These are phyloP conservation scores for Podospora australis DNA, from an alignment of 495 filamentous ascomycete species.

Conservation along the genomic window DNA sequence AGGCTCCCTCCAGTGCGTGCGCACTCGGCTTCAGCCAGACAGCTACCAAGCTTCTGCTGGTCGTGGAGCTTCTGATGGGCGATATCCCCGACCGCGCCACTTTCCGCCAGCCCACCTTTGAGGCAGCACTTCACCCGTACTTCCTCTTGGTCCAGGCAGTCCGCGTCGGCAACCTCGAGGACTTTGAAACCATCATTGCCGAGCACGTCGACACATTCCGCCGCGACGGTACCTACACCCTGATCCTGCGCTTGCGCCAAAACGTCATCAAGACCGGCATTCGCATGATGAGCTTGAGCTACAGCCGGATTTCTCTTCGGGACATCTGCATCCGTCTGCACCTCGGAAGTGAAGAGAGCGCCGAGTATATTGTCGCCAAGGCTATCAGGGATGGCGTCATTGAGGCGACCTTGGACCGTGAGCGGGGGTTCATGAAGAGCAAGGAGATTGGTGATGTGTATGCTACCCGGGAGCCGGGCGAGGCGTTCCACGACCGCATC, in stretches of 20 bases:
- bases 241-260: constrained; percentile 88
- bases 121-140: constrained; percentile 83
- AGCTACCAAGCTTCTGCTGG: constrained; percentile 85
- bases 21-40: constrained; percentile 93
- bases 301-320: constrained; percentile 92
- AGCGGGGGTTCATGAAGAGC: constrained; percentile 96
- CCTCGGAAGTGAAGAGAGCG: constrained; percentile 88
- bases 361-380: constrained; percentile 98
- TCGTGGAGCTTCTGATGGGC: constrained; percentile 96
- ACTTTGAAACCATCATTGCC: constrained; percentile 77
- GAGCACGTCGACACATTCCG: constrained; percentile 77
- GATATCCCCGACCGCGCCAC: constrained; percentile 93
- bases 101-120: constrained; percentile 82
- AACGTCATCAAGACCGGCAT: constrained; percentile 99
- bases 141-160: constrained; percentile 90
- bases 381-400: constrained; percentile 97
- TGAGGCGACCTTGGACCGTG: constrained; percentile 88
- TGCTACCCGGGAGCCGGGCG: constrained; percentile 87
- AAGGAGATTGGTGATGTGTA: constrained; percentile 94
- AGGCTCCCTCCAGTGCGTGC: constrained; percentile 81
- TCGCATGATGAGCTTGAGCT: constrained; percentile 96
- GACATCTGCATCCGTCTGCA: constrained; percentile 95
- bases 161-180: constrained; percentile 87
- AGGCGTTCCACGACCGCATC: constrained; percentile 96
- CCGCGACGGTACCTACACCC: constrained; percentile 88